Conservation (phyloP, 345 rosid genomes). For the Ceriops tagal region DNA sequence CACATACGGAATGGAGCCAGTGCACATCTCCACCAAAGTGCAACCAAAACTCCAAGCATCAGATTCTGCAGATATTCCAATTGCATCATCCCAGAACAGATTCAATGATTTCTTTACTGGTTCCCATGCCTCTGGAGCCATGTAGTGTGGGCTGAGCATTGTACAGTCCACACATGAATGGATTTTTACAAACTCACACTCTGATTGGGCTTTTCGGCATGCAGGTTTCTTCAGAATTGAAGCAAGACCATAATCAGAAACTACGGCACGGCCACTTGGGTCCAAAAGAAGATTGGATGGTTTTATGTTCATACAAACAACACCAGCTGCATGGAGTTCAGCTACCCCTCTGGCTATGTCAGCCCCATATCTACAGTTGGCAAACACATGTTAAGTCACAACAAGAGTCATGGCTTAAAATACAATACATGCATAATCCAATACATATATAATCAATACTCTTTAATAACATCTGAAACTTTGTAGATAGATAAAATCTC, state of each 20-base stretch:
- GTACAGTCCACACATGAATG: conserved; percentile 85
- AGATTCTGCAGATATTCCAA: conserved; percentile 80
- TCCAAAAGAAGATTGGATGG: conserved; percentile 96
- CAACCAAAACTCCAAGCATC: conserved; percentile 99
- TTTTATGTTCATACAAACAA: conserved; percentile 89
- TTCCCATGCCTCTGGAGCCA: conserved; percentile 99
- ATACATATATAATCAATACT: too few species aligned
- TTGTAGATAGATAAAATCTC: too few species aligned
- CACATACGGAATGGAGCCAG: conserved; percentile 95
- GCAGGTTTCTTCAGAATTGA: conserved; percentile 81
- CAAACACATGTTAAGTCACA: conserved; percentile 25
- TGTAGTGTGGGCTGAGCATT: conserved; percentile 82
- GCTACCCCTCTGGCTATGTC: conserved; percentile 90
- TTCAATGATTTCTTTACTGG: conserved; percentile 83
- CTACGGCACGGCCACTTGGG: conserved; percentile 72
- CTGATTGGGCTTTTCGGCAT: conserved; percentile 64
- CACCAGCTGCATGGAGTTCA: conserved; percentile 97
- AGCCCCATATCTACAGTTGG: conserved; percentile 81
- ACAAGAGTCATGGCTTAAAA: background rate
- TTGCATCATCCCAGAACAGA: conserved; percentile 91
- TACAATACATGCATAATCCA: background rate
- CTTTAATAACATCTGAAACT: too few species aligned
- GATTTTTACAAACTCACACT: conserved; percentile 56
- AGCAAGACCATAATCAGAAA: conserved; percentile 93
- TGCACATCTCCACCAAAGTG: conserved; percentile 98